Conservation (phyloP, 768 basidiomycete genomes). For the Termitomyces bulborhizus region DNA sequence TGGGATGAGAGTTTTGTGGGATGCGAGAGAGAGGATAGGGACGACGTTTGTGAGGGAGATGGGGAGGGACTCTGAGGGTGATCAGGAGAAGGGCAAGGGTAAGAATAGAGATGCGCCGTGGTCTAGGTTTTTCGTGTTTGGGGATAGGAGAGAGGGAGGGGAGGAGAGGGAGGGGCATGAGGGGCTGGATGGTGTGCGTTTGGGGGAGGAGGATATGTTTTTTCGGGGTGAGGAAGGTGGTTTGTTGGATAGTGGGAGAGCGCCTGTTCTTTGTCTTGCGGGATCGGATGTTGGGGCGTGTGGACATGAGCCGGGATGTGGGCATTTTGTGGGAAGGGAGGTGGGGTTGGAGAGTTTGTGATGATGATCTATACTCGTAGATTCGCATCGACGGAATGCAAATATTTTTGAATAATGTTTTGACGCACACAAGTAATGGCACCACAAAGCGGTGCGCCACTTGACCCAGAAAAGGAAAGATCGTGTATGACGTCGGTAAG, state of each 20-base stretch:
- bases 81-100: neutral
- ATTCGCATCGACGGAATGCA: too few species aligned
- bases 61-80: too few species aligned
- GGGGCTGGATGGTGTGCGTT: slow-evolving; percentile 29
- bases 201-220: slow-evolving; percentile 21
- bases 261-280: slow-evolving; percentile 37
- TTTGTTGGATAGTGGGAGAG: neutral
- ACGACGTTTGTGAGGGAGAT: slow-evolving; percentile 26
- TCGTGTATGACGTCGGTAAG: too few species aligned
- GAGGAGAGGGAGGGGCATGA: slow-evolving; percentile 25
- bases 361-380: too few species aligned
- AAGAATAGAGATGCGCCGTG: neutral
- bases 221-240: slow-evolving; percentile 16
- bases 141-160: slow-evolving; percentile 1
- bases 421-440: too few species aligned
- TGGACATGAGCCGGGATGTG: slow-evolving; percentile 32
- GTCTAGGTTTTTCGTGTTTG: slow-evolving; percentile 9
- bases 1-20: slow-evolving; percentile 47
- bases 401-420: too few species aligned
- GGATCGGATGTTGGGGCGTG: slow-evolving; percentile 19
- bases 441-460: too few species aligned
- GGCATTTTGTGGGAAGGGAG: slow-evolving; percentile 31
- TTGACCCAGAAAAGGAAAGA: too few species aligned
- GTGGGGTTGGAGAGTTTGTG: slow-evolving; percentile 24
- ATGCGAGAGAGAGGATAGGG: slow-evolving; percentile 38